These are phyloP conservation scores for Umbelopsis isabellina DNA, from an alignment of 192 early-diverging fungal genomes.

Conservation along the genomic window DNA sequence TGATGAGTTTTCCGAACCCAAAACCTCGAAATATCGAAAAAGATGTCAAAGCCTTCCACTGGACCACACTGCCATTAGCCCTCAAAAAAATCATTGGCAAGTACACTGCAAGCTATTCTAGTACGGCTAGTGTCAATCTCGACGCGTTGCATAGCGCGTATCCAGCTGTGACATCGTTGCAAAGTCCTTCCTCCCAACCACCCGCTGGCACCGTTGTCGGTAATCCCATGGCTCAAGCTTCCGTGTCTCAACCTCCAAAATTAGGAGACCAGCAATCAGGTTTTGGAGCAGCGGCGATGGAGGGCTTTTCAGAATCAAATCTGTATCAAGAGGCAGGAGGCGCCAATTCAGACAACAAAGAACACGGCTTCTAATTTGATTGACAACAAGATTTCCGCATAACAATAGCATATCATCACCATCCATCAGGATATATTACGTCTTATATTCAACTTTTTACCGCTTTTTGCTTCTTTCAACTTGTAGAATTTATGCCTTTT, in stretches of 20 bases:
- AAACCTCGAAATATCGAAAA: conserved; percentile 87
- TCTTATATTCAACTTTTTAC: too few species aligned
- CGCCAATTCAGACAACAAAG: neutral
- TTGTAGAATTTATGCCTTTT: too few species aligned
- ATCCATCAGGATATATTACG: too few species aligned
- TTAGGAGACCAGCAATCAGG: neutral
- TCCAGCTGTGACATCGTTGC: neutral
- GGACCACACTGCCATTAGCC: conserved; percentile 66
- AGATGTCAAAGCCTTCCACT: conserved; percentile 82
- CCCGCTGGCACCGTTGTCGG: neutral
- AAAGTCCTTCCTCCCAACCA: neutral
- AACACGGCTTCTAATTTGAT: neutral
- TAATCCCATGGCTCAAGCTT: neutral
- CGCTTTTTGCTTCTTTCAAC: too few species aligned
- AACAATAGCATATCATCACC: too few species aligned
- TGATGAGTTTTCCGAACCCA: conserved; percentile 81
- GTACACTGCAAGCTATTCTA: conserved; percentile 59
- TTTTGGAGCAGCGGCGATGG: neutral
- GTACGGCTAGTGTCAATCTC: conserved; percentile 47
- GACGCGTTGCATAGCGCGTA: conserved; percentile 35
- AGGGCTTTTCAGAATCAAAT: neutral
- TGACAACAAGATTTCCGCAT: too few species aligned
- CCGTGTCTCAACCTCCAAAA: neutral
- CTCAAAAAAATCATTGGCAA: conserved; percentile 81
- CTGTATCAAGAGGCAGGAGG: neutral